Evolutionary conservation across 257 asterid species (phyloP).

Genomic region (Osmanthus fragrans): DNA sequence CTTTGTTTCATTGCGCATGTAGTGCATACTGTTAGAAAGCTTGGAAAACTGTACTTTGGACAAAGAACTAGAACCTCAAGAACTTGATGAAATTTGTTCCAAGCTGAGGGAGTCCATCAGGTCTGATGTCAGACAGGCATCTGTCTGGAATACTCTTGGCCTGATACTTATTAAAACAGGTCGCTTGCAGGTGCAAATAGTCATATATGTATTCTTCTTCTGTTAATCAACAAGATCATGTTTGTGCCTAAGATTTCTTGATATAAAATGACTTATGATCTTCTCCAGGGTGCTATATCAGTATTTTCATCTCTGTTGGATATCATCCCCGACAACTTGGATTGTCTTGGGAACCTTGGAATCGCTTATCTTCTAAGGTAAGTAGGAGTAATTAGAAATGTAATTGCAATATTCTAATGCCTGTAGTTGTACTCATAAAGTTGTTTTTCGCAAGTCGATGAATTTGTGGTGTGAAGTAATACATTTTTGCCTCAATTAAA

Average conservation of each 20-base stretch:
- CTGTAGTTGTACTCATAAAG: neutral
- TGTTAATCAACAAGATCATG: slow-evolving; percentile 20
- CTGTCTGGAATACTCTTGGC: slow-evolving; percentile 90
- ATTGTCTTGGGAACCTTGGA: slow-evolving; percentile 95
- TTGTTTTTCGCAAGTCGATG: neutral
- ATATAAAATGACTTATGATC: slow-evolving; percentile 30
- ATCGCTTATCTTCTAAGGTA: slow-evolving; percentile 89
- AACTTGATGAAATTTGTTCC: slow-evolving; percentile 72
- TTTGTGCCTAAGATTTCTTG: slow-evolving; percentile 20
- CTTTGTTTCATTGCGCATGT: slow-evolving; percentile 27
- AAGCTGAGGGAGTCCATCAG: slow-evolving; percentile 74
- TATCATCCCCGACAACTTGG: slow-evolving; percentile 76
- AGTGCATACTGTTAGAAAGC: slow-evolving; percentile 87
- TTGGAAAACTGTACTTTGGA: slow-evolving; percentile 66
- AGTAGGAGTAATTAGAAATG: slow-evolving; percentile 23
- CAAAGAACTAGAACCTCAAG: slow-evolving; percentile 76
- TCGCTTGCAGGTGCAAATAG: slow-evolving; percentile 74
- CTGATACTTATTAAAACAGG: slow-evolving; percentile 79
- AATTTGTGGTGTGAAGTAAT: slow-evolving; percentile 1
- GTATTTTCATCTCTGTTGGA: slow-evolving; percentile 79
- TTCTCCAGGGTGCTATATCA: slow-evolving; percentile 81
- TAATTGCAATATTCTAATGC: slow-evolving; percentile 12
- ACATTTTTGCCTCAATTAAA: slow-evolving; percentile 1
- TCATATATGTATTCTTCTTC: slow-evolving; percentile 9
- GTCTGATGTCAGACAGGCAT: slow-evolving; percentile 82